phyloP scores from a whole-genome alignment of 768 basidiomycete genomes.

The Tricholoma sp. region DNA sequence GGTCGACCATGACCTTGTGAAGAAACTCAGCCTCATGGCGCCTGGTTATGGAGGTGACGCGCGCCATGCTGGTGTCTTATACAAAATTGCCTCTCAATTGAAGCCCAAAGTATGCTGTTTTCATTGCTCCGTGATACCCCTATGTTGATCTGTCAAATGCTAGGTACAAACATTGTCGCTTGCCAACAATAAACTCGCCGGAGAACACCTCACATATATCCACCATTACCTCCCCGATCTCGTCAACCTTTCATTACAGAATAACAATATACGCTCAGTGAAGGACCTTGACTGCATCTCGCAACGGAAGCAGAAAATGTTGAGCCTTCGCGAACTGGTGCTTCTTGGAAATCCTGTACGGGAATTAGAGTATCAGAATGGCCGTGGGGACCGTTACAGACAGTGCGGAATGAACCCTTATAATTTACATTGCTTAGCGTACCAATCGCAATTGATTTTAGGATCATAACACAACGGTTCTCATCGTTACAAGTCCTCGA shows the following conservation, averaged over 20 bases:
- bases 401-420: slow-evolving; percentile 39
- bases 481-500: slow-evolving; percentile 81
- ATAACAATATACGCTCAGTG: slow-evolving; percentile 65
- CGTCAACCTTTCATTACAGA: slow-evolving; percentile 73
- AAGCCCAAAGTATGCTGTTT: slow-evolving; percentile 55
- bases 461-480: slow-evolving; percentile 74
- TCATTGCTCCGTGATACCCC: background rate
- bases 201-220: slow-evolving; percentile 55
- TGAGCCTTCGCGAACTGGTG: slow-evolving; percentile 66
- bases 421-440: background rate
- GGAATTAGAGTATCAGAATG: slow-evolving; percentile 51
- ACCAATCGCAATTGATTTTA: background rate
- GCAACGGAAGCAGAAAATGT: slow-evolving; percentile 52
- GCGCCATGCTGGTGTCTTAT: slow-evolving; percentile 76
- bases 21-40: slow-evolving; percentile 61
- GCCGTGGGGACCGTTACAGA: slow-evolving; percentile 59
- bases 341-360: slow-evolving; percentile 73
- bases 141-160: slow-evolving; percentile 6
- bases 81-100: slow-evolving; percentile 79
- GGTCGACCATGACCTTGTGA: slow-evolving; percentile 70
- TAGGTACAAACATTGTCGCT: slow-evolving; percentile 81
- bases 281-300: slow-evolving; percentile 67
- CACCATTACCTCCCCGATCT: slow-evolving; percentile 74
- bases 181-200: slow-evolving; percentile 63
- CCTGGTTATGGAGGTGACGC: slow-evolving; percentile 65